phyloP scores from a whole-genome alignment of 2,329 filamentous ascomycete genomes.

The Fonsecaea pedrosoi region DNA sequence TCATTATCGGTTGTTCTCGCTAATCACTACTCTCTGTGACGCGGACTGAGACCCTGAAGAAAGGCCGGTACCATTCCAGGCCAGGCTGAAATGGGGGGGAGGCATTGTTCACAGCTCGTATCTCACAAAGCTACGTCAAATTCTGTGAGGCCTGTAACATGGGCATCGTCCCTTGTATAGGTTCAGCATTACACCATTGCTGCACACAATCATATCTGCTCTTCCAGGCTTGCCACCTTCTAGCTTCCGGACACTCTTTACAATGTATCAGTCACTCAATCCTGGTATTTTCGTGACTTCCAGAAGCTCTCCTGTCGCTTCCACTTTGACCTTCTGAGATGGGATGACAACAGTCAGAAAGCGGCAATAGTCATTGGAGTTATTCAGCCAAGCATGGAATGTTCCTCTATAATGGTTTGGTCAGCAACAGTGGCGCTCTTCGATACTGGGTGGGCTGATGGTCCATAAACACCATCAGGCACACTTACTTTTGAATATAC shows the following conservation, averaged over 20 bases:
- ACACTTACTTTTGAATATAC: conserved; percentile 39
- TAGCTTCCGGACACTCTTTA: not conserved
- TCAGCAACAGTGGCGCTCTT: not conserved
- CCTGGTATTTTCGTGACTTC: conserved; percentile 25
- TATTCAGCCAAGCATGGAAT: conserved; percentile 24
- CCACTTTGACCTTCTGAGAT: conserved; percentile 28
- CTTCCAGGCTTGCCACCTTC: no score
- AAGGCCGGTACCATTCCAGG: no score
- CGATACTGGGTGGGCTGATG: not conserved
- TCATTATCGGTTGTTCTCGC: no score
- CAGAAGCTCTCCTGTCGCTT: conserved; percentile 26
- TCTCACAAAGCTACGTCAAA: no score
- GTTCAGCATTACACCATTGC: no score
- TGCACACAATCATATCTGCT: not conserved
- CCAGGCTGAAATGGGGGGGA: no score
- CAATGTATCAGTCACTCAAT: conserved; percentile 15
- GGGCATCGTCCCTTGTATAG: no score
- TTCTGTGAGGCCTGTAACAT: no score
- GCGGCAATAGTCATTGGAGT: conserved; percentile 22
- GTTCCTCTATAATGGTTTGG: conserved; percentile 12
- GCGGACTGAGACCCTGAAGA: no score
- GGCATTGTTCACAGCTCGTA: no score
- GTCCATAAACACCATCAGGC: not conserved
- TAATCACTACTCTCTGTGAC: no score
- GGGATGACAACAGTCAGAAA: conserved; percentile 35